A percentile compares a stretch with the other conserved stretches of the same genome.
phyloP scores from a whole-genome alignment of 2,329 filamentous ascomycete species.

The Sordariomycetes sp. region DNA sequence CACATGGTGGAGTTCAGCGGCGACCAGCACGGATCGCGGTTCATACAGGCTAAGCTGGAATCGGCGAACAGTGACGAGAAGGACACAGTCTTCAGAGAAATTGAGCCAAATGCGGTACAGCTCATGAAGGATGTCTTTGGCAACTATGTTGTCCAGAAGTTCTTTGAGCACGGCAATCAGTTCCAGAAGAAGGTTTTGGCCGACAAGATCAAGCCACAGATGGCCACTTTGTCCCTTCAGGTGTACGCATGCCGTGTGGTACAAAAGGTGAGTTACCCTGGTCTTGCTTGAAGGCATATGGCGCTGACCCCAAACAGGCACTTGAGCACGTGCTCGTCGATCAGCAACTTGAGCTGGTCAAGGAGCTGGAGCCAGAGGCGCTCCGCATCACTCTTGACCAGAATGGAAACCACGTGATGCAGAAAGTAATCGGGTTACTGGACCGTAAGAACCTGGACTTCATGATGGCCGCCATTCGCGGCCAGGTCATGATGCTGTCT shows the following conservation, averaged over 20 bases:
- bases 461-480: conserved; percentile 72
- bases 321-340: conserved; percentile 87
- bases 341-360: conserved; percentile 75
- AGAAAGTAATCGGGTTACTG: conserved; percentile 80
- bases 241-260: conserved; percentile 95
- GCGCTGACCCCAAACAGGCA: conserved; percentile 42
- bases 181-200: conserved; percentile 84
- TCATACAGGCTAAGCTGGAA: conserved; percentile 89
- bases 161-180: conserved; percentile 94
- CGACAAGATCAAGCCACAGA: conserved; percentile 77
- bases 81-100: conserved; percentile 80
- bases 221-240: conserved; percentile 70
- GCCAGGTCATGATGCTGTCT: conserved; percentile 64
- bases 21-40: conserved; percentile 90
- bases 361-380: conserved; percentile 71
- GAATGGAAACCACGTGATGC: conserved; percentile 94
- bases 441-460: conserved; percentile 73
- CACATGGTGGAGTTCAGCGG: conserved; percentile 92
- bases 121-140: conserved; percentile 96
- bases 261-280: conserved; percentile 59
- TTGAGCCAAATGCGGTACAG: conserved; percentile 73
- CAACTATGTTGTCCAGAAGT: conserved; percentile 97
- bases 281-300: conserved; percentile 9
- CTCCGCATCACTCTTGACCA: conserved; percentile 73
- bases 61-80: conserved; percentile 94